phyloP scores from a whole-genome alignment of 1,284 basidiomycete genomes.

The Naganishia cerealis region DNA sequence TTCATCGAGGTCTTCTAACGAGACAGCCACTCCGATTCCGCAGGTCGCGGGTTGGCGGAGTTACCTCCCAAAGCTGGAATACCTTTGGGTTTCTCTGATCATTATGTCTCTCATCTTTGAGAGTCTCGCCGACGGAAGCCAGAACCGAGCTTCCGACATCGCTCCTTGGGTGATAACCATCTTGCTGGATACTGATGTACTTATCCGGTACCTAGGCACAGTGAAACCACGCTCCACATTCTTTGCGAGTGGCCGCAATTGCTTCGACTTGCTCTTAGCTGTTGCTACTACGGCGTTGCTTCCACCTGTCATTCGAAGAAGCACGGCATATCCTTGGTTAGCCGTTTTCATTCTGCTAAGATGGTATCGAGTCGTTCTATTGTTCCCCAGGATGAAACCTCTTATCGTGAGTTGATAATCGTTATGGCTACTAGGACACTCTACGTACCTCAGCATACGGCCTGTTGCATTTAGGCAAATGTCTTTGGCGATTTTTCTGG shows the following conservation, averaged over 20 bases:
- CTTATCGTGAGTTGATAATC: constrained; percentile 38
- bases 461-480: constrained; percentile 61
- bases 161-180: constrained; percentile 68
- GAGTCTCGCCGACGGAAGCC: background rate
- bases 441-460: background rate
- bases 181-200: constrained; percentile 84
- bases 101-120: constrained; percentile 4
- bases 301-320: constrained; percentile 72
- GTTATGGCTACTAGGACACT: too few species aligned
- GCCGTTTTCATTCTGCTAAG: constrained; percentile 83
- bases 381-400: constrained; percentile 49
- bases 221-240: constrained; percentile 82
- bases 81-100: constrained; percentile 24
- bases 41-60: constrained; percentile 3
- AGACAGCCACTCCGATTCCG: background rate
- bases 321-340: constrained; percentile 79
- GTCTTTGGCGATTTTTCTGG: constrained; percentile 92
- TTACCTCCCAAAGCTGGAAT: constrained; percentile 2
- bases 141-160: background rate
- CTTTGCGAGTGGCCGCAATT: constrained; percentile 67
- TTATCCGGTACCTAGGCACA: constrained; percentile 69
- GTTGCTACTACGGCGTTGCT: constrained; percentile 78
- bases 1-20: background rate
- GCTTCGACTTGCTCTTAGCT: constrained; percentile 79
- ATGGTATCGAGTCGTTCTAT: constrained; percentile 89